A percentile compares a stretch with the other conserved stretches of the same genome.
Evolutionary conservation across 306 rosid species (phyloP).

Genomic region (Vigna radiata): DNA sequence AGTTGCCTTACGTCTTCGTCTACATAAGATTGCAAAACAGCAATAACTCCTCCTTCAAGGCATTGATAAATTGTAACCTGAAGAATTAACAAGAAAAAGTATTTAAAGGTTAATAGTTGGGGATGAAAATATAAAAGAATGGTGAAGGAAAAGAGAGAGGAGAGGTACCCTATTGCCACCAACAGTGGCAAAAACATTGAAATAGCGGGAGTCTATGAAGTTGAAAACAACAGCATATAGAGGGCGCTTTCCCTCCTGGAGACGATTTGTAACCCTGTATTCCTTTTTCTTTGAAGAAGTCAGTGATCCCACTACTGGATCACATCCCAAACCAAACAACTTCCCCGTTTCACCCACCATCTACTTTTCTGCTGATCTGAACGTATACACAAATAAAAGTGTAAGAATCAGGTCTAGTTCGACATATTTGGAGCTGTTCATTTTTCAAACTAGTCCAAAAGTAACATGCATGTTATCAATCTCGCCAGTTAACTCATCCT

Average conservation of each 20-base stretch:
- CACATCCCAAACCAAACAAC: conserved; percentile 63
- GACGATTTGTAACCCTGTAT: conserved; percentile 86
- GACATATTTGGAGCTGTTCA: too few relatives aligned
- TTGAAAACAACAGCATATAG: conserved; percentile 89
- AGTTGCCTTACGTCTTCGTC: conserved; percentile 85
- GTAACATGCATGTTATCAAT: too few relatives aligned
- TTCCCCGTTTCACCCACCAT: conserved; percentile 57
- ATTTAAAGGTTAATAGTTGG: conserved; percentile 25
- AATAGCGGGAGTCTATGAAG: conserved; percentile 89
- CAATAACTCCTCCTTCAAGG: conserved; percentile 88
- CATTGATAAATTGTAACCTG: conserved; percentile 86
- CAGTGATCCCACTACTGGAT: conserved; percentile 80
- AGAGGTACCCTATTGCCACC: conserved; percentile 79
- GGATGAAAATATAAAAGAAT: conserved; percentile 4
- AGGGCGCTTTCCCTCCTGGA: conserved; percentile 96
- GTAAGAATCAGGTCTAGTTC: too few relatives aligned
- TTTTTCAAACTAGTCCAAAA: too few relatives aligned
- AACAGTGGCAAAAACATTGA: conserved; percentile 94
- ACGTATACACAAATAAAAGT: neutral
- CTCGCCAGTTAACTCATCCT: too few relatives aligned
- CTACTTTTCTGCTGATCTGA: neutral
- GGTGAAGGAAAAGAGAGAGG: neutral
- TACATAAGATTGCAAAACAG: conserved; percentile 90
- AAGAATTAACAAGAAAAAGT: conserved; percentile 15
- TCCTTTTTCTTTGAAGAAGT: conserved; percentile 69